phyloP scores from a whole-genome alignment of 352 stramenopile species.

The Globisporangium takayamanum region DNA sequence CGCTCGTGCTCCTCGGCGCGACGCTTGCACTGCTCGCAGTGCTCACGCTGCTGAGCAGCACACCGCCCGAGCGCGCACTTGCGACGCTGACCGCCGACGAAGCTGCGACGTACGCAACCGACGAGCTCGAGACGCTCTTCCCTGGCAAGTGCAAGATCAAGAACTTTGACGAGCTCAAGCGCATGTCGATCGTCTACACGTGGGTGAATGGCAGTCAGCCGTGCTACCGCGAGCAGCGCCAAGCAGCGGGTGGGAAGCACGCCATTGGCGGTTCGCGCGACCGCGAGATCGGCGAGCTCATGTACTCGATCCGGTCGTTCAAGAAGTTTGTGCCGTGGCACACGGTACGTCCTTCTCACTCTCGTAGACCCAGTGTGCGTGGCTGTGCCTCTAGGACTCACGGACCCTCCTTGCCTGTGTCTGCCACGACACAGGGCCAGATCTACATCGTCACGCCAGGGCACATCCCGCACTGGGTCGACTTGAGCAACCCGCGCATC shows the following conservation, averaged over 20 bases:
- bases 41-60: conserved; percentile 32
- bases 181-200: conserved; percentile 88
- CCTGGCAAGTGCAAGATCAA: conserved; percentile 76
- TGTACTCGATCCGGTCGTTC: conserved; percentile 83
- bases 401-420: not conserved
- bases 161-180: conserved; percentile 78
- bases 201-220: conserved; percentile 84
- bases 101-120: conserved; percentile 29
- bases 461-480: conserved; percentile 80
- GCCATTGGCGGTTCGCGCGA: conserved; percentile 74
- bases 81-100: conserved; percentile 26
- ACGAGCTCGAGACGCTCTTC: conserved; percentile 53
- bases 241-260: conserved; percentile 61
- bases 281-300: conserved; percentile 85
- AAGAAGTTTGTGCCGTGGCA: conserved; percentile 82
- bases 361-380: not conserved
- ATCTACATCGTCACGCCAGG: conserved; percentile 83
- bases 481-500: conserved; percentile 74
- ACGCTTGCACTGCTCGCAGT: conserved; percentile 35
- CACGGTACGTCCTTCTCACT: conserved; percentile 19
- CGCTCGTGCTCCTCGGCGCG: conserved; percentile 35
- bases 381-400: not conserved
- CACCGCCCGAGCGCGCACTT: conserved; percentile 26
- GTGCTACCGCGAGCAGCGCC: conserved; percentile 73
- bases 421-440: conserved; percentile 27